phyloP scores from a whole-genome alignment of 805 yeast species.

The Teunomyces kruisii region DNA sequence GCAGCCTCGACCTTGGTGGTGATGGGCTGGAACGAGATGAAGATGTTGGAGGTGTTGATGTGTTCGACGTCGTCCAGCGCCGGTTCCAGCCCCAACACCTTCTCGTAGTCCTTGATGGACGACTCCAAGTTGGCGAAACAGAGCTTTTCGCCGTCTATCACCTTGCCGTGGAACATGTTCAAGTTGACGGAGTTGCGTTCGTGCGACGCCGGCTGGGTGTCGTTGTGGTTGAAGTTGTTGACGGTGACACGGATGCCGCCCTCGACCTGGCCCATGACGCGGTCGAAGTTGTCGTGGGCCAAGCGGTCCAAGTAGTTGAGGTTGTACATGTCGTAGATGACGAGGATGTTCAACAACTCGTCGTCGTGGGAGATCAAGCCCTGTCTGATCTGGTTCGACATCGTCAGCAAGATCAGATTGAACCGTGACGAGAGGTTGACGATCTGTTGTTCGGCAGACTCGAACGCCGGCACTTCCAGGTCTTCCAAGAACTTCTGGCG shows the following conservation, averaged over 20 bases:
- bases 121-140: conserved; percentile 84
- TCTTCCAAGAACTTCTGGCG: conserved; percentile 36
- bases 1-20: conserved; percentile 28
- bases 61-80: conserved; percentile 22
- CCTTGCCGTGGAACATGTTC: conserved; percentile 72
- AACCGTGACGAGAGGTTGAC: conserved; percentile 26
- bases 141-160: conserved; percentile 83
- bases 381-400: conserved; percentile 44
- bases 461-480: conserved; percentile 18
- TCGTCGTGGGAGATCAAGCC: conserved; percentile 60
- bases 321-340: conserved; percentile 66
- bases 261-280: conserved; percentile 72
- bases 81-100: conserved; percentile 17
- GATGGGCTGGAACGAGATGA: conserved; percentile 68
- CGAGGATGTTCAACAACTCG: conserved; percentile 38
- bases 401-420: conserved; percentile 31
- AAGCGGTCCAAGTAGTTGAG: conserved; percentile 47
- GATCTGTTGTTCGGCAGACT: conserved; percentile 22
- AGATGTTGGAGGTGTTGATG: conserved; percentile 56
- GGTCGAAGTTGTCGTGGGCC: conserved; percentile 55
- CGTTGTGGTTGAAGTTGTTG: conserved; percentile 45
- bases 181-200: conserved; percentile 40
- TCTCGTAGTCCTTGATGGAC: conserved; percentile 49
- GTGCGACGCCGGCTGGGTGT: conserved; percentile 10
- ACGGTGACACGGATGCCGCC: conserved; percentile 69